These are phyloP conservation scores for Xanthoconium purpureum DNA, from an alignment of 768 basidiomycete genomes.

Conservation along the genomic window DNA sequence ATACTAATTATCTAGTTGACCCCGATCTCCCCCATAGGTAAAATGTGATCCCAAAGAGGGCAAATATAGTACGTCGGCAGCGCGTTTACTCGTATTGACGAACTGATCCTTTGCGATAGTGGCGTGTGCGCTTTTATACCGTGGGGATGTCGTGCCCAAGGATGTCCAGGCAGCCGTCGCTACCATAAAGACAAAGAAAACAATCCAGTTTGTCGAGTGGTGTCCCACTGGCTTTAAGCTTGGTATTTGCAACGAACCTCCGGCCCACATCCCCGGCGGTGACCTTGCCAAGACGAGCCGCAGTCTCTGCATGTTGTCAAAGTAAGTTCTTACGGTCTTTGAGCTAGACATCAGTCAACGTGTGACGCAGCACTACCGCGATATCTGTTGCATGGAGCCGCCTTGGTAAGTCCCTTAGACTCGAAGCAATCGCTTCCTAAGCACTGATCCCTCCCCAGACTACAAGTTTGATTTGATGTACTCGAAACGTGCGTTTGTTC, in stretches of 20 bases:
- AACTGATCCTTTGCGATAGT: slow-evolving; percentile 42
- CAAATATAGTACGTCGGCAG: slow-evolving; percentile 83
- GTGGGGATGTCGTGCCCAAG: slow-evolving; percentile 96
- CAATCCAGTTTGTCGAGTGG: slow-evolving; percentile 99
- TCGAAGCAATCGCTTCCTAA: background rate
- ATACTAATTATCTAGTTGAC: slow-evolving; percentile 1
- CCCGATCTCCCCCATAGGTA: slow-evolving; percentile 33
- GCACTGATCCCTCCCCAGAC: slow-evolving; percentile 44
- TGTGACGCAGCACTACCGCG: slow-evolving; percentile 66
- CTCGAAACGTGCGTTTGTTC: slow-evolving; percentile 90
- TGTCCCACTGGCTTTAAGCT: slow-evolving; percentile 98
- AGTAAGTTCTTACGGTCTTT: slow-evolving; percentile 41
- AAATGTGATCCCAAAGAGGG: slow-evolving; percentile 96
- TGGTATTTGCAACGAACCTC: slow-evolving; percentile 96
- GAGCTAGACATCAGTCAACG: background rate
- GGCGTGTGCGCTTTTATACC: slow-evolving; percentile 91
- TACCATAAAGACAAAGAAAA: slow-evolving; percentile 94
- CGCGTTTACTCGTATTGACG: background rate
- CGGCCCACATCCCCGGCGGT: slow-evolving; percentile 88
- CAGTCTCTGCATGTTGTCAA: slow-evolving; percentile 97
- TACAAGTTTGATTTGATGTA: slow-evolving; percentile 99
- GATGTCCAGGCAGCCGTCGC: slow-evolving; percentile 92
- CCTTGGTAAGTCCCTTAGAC: slow-evolving; percentile 45
- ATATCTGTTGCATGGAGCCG: slow-evolving; percentile 95
- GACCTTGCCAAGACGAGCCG: slow-evolving; percentile 93